Evolutionary conservation across 1,284 basidiomycete species (phyloP).

Genomic region (Cerioporus squamosus): DNA sequence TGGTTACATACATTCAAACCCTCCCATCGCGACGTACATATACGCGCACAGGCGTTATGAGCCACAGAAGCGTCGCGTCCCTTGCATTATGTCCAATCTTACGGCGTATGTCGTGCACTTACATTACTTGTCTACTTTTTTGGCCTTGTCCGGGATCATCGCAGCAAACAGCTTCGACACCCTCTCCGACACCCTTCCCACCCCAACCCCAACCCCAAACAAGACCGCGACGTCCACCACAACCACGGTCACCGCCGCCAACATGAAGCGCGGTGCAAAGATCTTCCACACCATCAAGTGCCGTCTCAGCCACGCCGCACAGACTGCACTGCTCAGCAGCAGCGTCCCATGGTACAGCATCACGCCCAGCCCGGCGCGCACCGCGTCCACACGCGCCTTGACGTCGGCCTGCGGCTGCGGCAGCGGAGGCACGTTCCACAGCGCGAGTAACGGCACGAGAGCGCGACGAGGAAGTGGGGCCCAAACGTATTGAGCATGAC

Average conservation of each 20-base stretch:
- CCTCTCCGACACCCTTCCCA: conserved; percentile 31
- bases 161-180: conserved; percentile 33
- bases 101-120: too few relatives aligned
- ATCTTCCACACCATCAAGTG: conserved; percentile 99
- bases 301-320: conserved; percentile 78
- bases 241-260: conserved; percentile 58
- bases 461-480: conserved; percentile 64
- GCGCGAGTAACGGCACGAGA: conserved; percentile 76
- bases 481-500: conserved; percentile 86
- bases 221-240: conserved; percentile 62
- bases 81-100: too few relatives aligned
- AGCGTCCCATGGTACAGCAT: conserved; percentile 74
- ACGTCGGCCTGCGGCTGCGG: conserved; percentile 30
- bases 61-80: too few relatives aligned
- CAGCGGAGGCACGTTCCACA: conserved; percentile 88
- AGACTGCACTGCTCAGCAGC: conserved; percentile 72
- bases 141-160: conserved; percentile 19
- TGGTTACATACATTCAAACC: too few relatives aligned
- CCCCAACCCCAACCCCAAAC: conserved; percentile 48
- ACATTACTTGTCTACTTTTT: conserved; percentile 1
- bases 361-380: conserved; percentile 63
- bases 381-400: conserved; percentile 39
- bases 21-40: too few relatives aligned
- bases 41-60: too few relatives aligned
- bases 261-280: conserved; percentile 94